Evolutionary conservation across 352 stramenopile species (phyloP), one percentile per base, ranked within the genome.

Genomic region (Elongisporangium anandrum): DNA sequence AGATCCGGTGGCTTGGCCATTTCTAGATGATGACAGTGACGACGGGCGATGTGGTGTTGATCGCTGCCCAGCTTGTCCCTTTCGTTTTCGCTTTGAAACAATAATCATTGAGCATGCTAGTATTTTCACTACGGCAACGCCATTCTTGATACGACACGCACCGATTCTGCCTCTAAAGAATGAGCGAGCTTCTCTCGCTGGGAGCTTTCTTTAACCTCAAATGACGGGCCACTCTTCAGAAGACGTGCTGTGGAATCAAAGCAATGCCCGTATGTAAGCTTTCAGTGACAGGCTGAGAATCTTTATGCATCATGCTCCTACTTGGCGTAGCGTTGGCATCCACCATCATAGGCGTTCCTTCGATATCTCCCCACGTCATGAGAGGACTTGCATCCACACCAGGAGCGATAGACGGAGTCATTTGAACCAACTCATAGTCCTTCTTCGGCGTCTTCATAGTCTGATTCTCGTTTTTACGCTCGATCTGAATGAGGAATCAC

Each of bases 341-440:
- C 13, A 94, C 66, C 47, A 81, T 73, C 57, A 84, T 78, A 8
- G 86, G 86, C 17, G 86, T 95, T 20, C 66, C 77, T 75, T 92
- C 86, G 58, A 95, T 94, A 16, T 86, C 77, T 26, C 86, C 86
- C 86, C 86, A 95, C 0, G 86, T 95, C 77, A 95, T 90, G 13
- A 95, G 52, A 22, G 86, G 86, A 60, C 80, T 93, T 6, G 75
- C 79, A 61, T 90, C 72, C 3, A 90, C 68, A 22, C 81, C 84
- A 15, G 86, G 86, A 3, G 73, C 83, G 57, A 94, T 86, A 24
- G 79, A 52, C 10, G 86, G 86, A 13, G 86, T 95, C 84, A 95
- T 93, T 50, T 83, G 68, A 13, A 95, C 81, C 41, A 95, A 66
- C 0, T 70, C 52, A 24, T 73, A 79, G 1, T 81, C 72, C 6